These are phyloP conservation scores for Trematosphaeria pertusa DNA, from an alignment of 2,329 filamentous ascomycete species.

Conservation along the genomic window DNA sequence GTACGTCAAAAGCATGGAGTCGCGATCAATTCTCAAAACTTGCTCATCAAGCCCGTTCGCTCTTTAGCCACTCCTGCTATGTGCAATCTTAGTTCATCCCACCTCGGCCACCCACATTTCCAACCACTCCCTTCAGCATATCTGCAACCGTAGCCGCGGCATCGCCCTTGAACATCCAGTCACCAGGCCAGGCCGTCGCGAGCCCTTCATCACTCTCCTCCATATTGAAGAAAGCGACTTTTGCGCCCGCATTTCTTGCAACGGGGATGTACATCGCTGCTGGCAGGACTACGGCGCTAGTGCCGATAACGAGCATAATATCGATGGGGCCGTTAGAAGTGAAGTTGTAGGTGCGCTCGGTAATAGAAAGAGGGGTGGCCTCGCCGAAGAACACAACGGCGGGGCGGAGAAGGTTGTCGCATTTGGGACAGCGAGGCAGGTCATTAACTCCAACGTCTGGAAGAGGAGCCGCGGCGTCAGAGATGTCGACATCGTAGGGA, in stretches of 20 bases:
- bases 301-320: conserved; percentile 1
- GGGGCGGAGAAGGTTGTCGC: conserved; percentile 19
- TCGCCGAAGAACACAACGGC: conserved; percentile 24
- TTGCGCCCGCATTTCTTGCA: conserved; percentile 18
- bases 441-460: conserved; percentile 10
- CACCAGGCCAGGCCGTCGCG: conserved; percentile 48
- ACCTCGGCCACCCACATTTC: neutral
- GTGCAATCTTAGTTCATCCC: neutral
- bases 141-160: conserved; percentile 49
- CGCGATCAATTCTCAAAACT: no score
- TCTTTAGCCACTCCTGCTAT: no score
- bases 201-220: conserved; percentile 15
- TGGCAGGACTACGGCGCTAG: conserved; percentile 15
- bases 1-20: no score
- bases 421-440: conserved; percentile 23
- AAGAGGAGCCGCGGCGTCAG: conserved; percentile 13
- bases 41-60: no score
- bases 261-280: conserved; percentile 22
- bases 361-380: conserved; percentile 54
- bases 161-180: conserved; percentile 66
- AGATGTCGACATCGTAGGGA: conserved; percentile 10
- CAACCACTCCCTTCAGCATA: conserved; percentile 41
- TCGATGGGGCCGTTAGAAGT: conserved; percentile 15
- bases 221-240: conserved; percentile 22
- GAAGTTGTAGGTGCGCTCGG: conserved; percentile 43